Base-by-base conservation (phyloP, 2,329 filamentous ascomycete species). In the Metarhizium album region DNA sequence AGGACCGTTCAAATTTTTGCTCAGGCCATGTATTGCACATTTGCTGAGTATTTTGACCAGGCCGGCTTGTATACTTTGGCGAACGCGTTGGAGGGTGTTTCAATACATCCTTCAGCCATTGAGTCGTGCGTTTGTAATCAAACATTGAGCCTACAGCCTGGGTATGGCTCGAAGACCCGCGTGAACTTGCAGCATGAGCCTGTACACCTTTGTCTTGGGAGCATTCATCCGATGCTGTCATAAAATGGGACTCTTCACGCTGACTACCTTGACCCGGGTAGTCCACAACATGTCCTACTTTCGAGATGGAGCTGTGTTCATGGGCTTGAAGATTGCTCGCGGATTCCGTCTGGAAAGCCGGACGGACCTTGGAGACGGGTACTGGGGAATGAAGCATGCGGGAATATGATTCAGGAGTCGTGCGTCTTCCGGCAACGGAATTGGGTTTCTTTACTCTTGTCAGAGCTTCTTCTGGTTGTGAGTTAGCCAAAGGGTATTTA, bases 71-170 rank as follows among this genome's bases (percentile, higher is more conserved):
- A 27, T 65, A 58, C 37, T 52, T 62, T 14, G 63, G 50, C 7
- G 53, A 53, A 20, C 62, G 58, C 2, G 58, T 33, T 6, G 62
- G 60, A 5, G 59, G 60, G 38, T 58, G 52, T n/a, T 48, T 58
- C n/a, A 66, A 48, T 9, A 69, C 51, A 16, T 60, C 59, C 22
- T 59, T 62, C 8, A 69, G 55, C 68, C 66, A 70, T 24, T 62
- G 55, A 8, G 59, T 55, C 11, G 66, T 67, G 24, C 64, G 60
- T 22, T 57, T 61, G 49, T 66, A 67, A 51, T 68, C 60, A 16
- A 68, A 49, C 1, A 66, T 49, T 11, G 64, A 62, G 27, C 56
- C 55, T 7, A 60, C 54, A 16, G 65, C 62, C 6, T 52, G 60
- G 29, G 55, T 61, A 18, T 60, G 57, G 8, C 49, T 46, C 22